A percentile compares a stretch with the other conserved stretches of the same genome.
Evolutionary conservation across 805 yeast genomes (phyloP).

Genomic region (Ogataea kodamae): DNA sequence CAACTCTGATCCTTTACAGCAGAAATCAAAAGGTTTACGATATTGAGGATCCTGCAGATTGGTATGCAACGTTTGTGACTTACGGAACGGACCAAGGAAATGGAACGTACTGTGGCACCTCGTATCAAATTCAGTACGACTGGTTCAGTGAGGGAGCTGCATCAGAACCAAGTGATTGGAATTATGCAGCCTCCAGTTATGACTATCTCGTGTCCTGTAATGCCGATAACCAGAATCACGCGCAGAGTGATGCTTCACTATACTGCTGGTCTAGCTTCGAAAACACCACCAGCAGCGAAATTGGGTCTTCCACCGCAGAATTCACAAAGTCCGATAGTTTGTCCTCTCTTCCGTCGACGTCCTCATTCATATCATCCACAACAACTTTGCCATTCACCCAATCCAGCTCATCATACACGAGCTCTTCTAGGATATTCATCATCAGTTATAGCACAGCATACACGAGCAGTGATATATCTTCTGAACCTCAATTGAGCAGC

Average conservation of each 20-base stretch:
- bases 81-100: conserved; percentile 18
- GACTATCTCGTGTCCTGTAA: conserved; percentile 29
- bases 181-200: conserved; percentile 14
- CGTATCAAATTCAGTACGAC: conserved; percentile 32
- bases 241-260: conserved; percentile 17
- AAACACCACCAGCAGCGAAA: background rate
- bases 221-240: conserved; percentile 27
- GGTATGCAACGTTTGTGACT: conserved; percentile 27
- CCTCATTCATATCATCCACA: too few relatives aligned
- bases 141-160: conserved; percentile 28
- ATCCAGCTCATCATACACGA: background rate
- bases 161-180: conserved; percentile 12
- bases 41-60: conserved; percentile 27
- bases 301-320: too few relatives aligned
- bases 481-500: too few relatives aligned
- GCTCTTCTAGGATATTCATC: too few relatives aligned
- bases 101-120: conserved; percentile 22
- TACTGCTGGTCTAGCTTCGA: conserved; percentile 8
- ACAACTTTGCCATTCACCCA: too few relatives aligned
- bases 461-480: too few relatives aligned
- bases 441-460: too few relatives aligned
- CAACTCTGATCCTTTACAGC: conserved; percentile 24
- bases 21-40: conserved; percentile 20
- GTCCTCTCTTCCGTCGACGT: too few relatives aligned
- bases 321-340: too few relatives aligned